Percentiles rank a stretch among this genome's conserved stretches.
phyloP scores from a whole-genome alignment of 768 basidiomycete genomes.

The Clitopilus hobsonii region DNA sequence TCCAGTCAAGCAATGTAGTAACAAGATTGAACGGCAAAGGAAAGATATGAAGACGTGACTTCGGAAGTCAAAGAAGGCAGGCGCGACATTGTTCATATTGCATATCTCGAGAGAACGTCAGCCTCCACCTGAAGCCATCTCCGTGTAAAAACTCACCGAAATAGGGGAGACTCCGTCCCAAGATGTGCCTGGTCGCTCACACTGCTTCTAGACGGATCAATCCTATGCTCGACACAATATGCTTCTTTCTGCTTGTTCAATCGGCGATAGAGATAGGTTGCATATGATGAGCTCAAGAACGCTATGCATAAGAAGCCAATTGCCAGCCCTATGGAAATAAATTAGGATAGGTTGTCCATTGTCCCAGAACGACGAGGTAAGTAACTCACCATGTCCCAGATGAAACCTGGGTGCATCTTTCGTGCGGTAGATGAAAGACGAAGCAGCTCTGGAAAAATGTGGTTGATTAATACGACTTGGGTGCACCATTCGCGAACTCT shows the following conservation, averaged over 20 bases:
- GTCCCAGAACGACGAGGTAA: neutral
- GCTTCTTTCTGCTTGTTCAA: slow-evolving; percentile 38
- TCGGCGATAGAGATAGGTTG: slow-evolving; percentile 33
- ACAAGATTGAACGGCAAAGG: no score
- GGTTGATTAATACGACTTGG: neutral
- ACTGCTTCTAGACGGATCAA: slow-evolving; percentile 24
- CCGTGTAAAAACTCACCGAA: no score
- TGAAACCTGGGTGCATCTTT: slow-evolving; percentile 21
- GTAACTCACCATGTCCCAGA: slow-evolving; percentile 19
- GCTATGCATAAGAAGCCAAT: slow-evolving; percentile 21
- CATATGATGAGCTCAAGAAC: slow-evolving; percentile 26
- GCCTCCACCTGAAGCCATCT: no score
- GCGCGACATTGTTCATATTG: no score
- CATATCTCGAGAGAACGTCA: no score
- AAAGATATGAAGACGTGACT: no score
- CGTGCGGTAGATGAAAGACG: slow-evolving; percentile 24
- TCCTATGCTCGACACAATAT: slow-evolving; percentile 28
- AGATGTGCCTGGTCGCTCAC: slow-evolving; percentile 33
- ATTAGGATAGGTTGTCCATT: neutral
- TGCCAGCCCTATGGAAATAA: slow-evolving; percentile 1
- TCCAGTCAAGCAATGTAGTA: no score
- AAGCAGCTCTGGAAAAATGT: slow-evolving; percentile 24
- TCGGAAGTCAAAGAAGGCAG: no score
- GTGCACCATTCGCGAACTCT: neutral
- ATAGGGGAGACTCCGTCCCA: slow-evolving; percentile 44